phyloP scores from a whole-genome alignment of 257 asterid genomes.

The Cordia subcordata region DNA sequence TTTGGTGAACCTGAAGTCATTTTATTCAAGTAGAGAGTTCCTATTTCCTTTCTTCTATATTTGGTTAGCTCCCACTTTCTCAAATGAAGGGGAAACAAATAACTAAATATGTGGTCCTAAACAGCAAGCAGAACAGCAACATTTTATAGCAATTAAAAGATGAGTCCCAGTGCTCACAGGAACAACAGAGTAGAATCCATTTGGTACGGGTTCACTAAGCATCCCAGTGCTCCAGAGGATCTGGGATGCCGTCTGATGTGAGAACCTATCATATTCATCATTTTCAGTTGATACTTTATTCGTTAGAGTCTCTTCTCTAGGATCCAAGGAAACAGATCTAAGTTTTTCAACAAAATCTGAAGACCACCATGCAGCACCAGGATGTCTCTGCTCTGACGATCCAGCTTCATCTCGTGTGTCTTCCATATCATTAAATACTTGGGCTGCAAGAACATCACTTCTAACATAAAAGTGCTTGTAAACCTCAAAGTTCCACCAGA shows the following conservation, averaged over 20 bases:
- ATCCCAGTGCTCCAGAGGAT: conserved; percentile 86
- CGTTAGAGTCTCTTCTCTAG: conserved; percentile 40
- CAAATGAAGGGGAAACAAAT: too few relatives aligned
- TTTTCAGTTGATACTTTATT: conserved; percentile 35
- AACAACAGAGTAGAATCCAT: conserved; percentile 90
- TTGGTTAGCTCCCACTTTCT: too few relatives aligned
- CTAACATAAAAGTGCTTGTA: conserved; percentile 25
- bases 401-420: conserved; percentile 53
- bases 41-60: too few relatives aligned
- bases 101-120: too few relatives aligned
- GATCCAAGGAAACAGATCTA: conserved; percentile 70
- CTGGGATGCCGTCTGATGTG: conserved; percentile 66
- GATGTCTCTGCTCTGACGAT: conserved; percentile 54
- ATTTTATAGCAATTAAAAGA: conserved; percentile 5
- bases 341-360: conserved; percentile 60
- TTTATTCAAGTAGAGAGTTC: too few relatives aligned
- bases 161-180: conserved; percentile 61
- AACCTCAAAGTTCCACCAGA: conserved; percentile 19
- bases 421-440: conserved; percentile 48
- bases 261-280: conserved; percentile 40
- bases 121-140: too few relatives aligned
- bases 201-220: conserved; percentile 85
- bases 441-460: conserved; percentile 37
- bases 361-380: conserved; percentile 63
- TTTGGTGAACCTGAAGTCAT: too few relatives aligned